Evolutionary conservation across 306 rosid species (phyloP).

Genomic region (Pyrus pyrifolia): DNA sequence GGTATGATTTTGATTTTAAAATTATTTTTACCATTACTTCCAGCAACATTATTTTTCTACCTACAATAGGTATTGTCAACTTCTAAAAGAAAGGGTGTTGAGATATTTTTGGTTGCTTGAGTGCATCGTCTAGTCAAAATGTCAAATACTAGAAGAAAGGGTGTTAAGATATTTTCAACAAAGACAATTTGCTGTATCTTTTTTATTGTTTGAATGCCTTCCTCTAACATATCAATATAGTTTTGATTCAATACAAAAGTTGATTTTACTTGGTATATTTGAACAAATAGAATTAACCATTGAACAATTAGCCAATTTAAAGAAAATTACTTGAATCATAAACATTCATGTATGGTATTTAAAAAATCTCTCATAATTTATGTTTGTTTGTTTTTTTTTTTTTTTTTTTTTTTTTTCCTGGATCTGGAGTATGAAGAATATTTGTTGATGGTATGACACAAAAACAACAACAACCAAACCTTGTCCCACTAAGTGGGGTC

Average conservation of each 20-base stretch:
- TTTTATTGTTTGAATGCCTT: background rate
- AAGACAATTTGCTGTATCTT: background rate
- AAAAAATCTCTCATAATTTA: background rate
- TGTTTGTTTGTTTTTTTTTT: background rate
- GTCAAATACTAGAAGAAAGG: background rate
- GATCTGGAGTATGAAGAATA: background rate
- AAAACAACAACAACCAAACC: too few relatives aligned
- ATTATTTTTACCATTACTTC: conserved; percentile 1
- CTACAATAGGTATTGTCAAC: background rate
- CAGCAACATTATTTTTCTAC: background rate
- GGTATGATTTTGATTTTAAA: conserved; percentile 38
- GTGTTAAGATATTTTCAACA: background rate
- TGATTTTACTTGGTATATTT: background rate
- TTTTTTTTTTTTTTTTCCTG: background rate
- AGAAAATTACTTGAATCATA: background rate
- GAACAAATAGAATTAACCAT: background rate
- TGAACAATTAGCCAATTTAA: background rate
- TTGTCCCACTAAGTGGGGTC: too few relatives aligned
- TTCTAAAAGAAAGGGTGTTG: background rate
- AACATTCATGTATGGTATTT: background rate
- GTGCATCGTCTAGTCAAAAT: background rate
- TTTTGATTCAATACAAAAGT: background rate
- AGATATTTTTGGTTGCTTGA: background rate
- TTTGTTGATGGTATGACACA: background rate
- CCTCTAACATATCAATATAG: background rate